Conservation (phyloP, 441 rosid species). For the Erysimum cheiri region DNA sequence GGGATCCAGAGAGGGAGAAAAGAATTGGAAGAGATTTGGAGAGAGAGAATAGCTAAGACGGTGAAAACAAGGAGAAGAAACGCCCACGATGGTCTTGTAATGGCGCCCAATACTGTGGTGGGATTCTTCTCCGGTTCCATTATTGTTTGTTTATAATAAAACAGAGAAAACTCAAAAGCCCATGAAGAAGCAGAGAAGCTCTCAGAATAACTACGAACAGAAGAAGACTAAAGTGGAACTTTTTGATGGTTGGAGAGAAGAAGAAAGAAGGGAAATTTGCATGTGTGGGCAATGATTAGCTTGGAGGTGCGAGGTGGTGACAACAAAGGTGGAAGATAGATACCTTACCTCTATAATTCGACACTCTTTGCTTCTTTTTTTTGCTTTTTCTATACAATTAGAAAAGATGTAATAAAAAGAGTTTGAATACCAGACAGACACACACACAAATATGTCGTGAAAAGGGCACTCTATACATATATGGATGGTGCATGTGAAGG, state of each 20-base stretch:
- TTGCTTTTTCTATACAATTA: background rate
- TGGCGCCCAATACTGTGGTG: constrained; percentile 27
- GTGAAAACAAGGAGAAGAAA: constrained; percentile 59
- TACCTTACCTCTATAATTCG: constrained; percentile 31
- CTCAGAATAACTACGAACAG: constrained; percentile 15
- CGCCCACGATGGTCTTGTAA: constrained; percentile 58
- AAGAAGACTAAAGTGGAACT: constrained; percentile 15
- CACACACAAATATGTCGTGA: constrained; percentile 17
- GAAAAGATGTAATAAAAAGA: constrained; percentile 1
- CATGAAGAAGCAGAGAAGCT: constrained; percentile 23
- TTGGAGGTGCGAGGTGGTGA: constrained; percentile 5
- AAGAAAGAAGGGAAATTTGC: constrained; percentile 17
- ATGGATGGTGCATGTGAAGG: constrained; percentile 39
- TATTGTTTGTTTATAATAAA: constrained; percentile 26
- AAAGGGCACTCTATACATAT: constrained; percentile 12
- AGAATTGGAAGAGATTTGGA: constrained; percentile 63
- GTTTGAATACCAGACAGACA: background rate
- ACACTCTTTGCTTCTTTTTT: constrained; percentile 11
- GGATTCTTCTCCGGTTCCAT: constrained; percentile 61
- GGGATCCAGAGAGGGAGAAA: constrained; percentile 44
- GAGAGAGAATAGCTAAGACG: constrained; percentile 52
- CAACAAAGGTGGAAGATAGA: constrained; percentile 20
- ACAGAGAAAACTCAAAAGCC: constrained; percentile 17
- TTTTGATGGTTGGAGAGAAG: constrained; percentile 11
- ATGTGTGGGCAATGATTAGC: constrained; percentile 36